Evolutionary conservation across 1,284 basidiomycete species (phyloP), one percentile per base, ranked within the genome.

Genomic region (Cryptococcus floricola): DNA sequence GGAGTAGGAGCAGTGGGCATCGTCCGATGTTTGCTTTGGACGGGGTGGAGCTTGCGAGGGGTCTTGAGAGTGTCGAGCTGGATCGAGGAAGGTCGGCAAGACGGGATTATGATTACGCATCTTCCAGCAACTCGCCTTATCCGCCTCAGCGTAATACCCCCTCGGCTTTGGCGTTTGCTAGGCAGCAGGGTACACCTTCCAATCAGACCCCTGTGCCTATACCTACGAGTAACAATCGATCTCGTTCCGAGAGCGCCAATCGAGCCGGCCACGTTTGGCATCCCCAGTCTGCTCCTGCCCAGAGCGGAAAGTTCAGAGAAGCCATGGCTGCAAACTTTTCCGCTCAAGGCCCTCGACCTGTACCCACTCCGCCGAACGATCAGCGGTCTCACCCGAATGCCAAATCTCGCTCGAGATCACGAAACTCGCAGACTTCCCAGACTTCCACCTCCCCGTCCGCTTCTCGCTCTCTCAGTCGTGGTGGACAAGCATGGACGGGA

Each of bases 11-110:
- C 39, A 55, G 56, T 42, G 53, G 38, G 9, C 53, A 58, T 42
- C 44, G 50, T 14, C 47, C 50, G 12, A 56, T 58, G 50, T 61
- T 61, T 44, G 49, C 53, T 2, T 52, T 61, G 18, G 56, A 61
- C 50, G 53, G 50, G 13, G 54, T 56, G 5, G 59, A 61, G 37
- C 27, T 58, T 19, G 51, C 52, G 25, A 53, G 45, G 45, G 52
- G 48, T 16, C 51, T 58, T 16, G 56, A 58, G 50, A 28, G 31
- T 14, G 56, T 58, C 2, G 59, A 58, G 16, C 34, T 50, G 25
- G 43, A 19, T 42, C 52, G 56, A 31, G 55, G 59, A 7, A 34
- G 56, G 18, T 55, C 53, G n/a, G 42, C 46, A 9, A 37, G 47
- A 18, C 42, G 56, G 31, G 10, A 34, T 34, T 34, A 34, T 34